Base-by-base conservation (phyloP, 2,329 filamentous ascomycete species). In the Cytospora mali region DNA sequence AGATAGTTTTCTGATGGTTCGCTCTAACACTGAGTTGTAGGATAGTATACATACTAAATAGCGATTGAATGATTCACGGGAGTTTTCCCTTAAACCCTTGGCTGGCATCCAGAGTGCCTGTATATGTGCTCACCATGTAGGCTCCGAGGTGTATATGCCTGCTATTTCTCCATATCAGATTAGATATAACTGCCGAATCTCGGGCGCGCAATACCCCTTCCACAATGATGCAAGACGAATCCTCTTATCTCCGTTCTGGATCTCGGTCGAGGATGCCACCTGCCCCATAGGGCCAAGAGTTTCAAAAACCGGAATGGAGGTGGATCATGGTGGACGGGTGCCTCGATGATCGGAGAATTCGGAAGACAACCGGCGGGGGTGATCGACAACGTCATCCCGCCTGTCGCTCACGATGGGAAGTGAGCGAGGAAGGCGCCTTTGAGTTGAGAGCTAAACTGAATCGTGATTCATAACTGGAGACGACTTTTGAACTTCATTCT, bases 351-450 rank as follows among this genome's bases (percentile, higher is more conserved):
- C 25, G 48, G 48, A 18, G 9, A n/a, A 42, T 21, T 56, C 39
- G 35, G 53, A 46, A 14, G 28, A 55, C 23, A 18, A 18, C 18
- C 35, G 53, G 53, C 25, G 23, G 53, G 53, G 33, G 39, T 3
- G 21, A 55, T 25, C 28, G 27, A n/a, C 33, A 27, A 55, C 53
- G 53, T 55, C 53, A 55, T 48, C 23, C 14, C 23, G 54, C 33
- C n/a, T 39, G 16, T 46, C 25, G 25, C 23, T 48, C 23, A 31
- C 39, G 35, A 25, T 28, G 23, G 11, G 16, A 11, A 27, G n/a
- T 29, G 21, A 13, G 9, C n/a, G 9, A 33, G 31, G 31, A 33
- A 33, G 31, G 10, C 31, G 31, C 6, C 5, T 35, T 14, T 14
- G 10, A 11, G 11, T 35, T 16, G 5, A 14, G 33, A 5, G 33